These are phyloP conservation scores for Candida ovalis DNA, from an alignment of 805 yeast genomes.

Conservation along the genomic window DNA sequence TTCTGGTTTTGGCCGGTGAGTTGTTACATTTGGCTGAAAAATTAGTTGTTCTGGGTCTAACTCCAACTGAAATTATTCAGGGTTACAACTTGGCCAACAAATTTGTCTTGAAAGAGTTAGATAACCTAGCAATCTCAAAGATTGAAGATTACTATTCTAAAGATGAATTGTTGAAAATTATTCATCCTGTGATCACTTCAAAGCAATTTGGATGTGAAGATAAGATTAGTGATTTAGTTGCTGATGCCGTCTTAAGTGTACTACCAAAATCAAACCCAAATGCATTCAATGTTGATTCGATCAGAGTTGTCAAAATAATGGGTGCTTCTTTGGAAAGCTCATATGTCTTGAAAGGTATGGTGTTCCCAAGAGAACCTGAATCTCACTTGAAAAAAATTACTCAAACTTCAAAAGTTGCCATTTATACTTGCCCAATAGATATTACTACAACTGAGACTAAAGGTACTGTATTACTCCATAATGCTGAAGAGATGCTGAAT, in stretches of 20 bases:
- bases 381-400: constrained; percentile 69
- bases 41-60: constrained; percentile 76
- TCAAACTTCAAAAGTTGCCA: constrained; percentile 77
- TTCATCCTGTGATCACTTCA: constrained; percentile 85
- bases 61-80: constrained; percentile 88
- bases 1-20: constrained; percentile 90
- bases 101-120: constrained; percentile 66
- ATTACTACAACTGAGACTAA: constrained; percentile 96
- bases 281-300: constrained; percentile 83
- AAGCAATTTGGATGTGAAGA: constrained; percentile 92
- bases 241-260: constrained; percentile 79
- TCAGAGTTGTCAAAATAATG: constrained; percentile 95
- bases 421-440: constrained; percentile 91
- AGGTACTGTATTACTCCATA: constrained; percentile 93
- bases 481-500: constrained; percentile 94
- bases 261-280: constrained; percentile 64
- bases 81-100: constrained; percentile 88
- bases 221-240: constrained; percentile 67
- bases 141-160: constrained; percentile 55
- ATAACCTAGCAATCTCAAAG: constrained; percentile 56
- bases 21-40: constrained; percentile 82
- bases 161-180: constrained; percentile 61
- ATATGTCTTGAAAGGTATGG: constrained; percentile 93
- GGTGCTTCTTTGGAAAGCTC: constrained; percentile 76
- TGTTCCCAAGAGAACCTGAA: constrained; percentile 96